A percentile compares a stretch with the other conserved stretches of the same genome.
Evolutionary conservation across 805 yeast genomes (phyloP).

Genomic region (Candida jianshihensis): DNA sequence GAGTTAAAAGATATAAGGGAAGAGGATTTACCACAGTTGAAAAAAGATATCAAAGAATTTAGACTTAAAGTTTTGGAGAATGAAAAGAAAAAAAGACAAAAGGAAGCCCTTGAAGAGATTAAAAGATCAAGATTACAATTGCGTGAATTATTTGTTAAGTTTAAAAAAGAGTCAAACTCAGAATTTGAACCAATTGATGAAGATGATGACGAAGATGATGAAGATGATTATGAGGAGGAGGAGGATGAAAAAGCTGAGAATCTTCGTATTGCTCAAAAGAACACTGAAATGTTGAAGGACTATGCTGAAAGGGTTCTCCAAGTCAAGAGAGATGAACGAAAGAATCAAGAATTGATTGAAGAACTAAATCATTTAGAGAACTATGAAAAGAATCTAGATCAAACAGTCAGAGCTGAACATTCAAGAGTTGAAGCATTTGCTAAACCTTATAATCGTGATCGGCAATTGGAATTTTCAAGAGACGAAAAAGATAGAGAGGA

Average conservation of each 20-base stretch:
- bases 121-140: constrained; percentile 40
- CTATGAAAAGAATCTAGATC: constrained; percentile 34
- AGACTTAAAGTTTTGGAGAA: constrained; percentile 46
- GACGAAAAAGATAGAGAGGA: constrained; percentile 35
- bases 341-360: constrained; percentile 14
- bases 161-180: constrained; percentile 21
- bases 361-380: constrained; percentile 19
- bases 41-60: constrained; percentile 47
- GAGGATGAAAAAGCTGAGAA: constrained; percentile 27
- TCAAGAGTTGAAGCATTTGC: constrained; percentile 11
- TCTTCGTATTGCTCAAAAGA: constrained; percentile 20
- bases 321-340: constrained; percentile 8
- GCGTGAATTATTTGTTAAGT: constrained; percentile 36
- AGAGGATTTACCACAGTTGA: constrained; percentile 44
- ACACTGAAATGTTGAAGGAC: constrained; percentile 13
- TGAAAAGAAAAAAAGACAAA: constrained; percentile 44
- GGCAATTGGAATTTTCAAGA: constrained; percentile 32
- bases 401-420: constrained; percentile 17
- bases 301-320: constrained; percentile 15
- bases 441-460: constrained; percentile 16
- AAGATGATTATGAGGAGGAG: constrained; percentile 16
- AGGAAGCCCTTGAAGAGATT: constrained; percentile 41
- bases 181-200: constrained; percentile 10
- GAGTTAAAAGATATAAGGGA: constrained; percentile 53
- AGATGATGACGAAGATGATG: constrained; percentile 19